A percentile compares a stretch with the other conserved stretches of the same genome.
Conservation (phyloP, 192 early-diverging fungal genomes). For the Phlyctochytrium bullatum region DNA sequence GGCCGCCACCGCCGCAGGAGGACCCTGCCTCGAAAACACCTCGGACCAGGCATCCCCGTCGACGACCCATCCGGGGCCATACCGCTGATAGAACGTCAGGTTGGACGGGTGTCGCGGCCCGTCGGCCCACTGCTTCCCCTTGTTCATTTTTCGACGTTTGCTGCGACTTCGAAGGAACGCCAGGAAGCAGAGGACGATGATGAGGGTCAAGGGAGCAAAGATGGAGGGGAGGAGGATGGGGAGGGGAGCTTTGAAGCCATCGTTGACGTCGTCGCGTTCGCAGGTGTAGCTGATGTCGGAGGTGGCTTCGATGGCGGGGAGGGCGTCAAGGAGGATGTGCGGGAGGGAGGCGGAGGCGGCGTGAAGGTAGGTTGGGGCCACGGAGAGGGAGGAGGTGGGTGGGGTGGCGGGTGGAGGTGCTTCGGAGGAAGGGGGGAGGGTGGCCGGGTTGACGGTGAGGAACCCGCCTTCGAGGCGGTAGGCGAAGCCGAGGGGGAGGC, state of each 20-base stretch:
- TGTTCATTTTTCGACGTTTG: neutral
- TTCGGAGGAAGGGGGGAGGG: neutral
- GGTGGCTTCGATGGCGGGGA: no score
- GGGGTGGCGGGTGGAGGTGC: neutral
- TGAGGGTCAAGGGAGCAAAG: neutral
- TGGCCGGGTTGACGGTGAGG: no score
- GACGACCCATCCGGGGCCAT: neutral
- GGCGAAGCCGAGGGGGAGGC: no score
- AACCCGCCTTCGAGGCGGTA: no score
- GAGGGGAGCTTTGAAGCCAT: neutral
- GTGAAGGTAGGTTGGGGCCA: neutral
- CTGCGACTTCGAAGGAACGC: neutral
- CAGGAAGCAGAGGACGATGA: neutral
- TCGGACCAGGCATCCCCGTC: neutral
- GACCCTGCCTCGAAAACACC: neutral
- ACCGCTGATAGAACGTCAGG: neutral
- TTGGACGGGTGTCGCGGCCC: neutral
- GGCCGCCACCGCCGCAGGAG: neutral
- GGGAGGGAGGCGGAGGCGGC: neutral
- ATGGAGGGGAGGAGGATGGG: neutral
- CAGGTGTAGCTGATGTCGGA: no score
- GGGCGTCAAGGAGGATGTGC: neutral
- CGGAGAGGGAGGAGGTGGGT: neutral
- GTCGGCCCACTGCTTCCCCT: conserved; percentile 2
- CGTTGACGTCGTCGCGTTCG: neutral